Evolutionary conservation across 129 eudicot genomes (phyloP).

Genomic region (Tagetes patula): DNA sequence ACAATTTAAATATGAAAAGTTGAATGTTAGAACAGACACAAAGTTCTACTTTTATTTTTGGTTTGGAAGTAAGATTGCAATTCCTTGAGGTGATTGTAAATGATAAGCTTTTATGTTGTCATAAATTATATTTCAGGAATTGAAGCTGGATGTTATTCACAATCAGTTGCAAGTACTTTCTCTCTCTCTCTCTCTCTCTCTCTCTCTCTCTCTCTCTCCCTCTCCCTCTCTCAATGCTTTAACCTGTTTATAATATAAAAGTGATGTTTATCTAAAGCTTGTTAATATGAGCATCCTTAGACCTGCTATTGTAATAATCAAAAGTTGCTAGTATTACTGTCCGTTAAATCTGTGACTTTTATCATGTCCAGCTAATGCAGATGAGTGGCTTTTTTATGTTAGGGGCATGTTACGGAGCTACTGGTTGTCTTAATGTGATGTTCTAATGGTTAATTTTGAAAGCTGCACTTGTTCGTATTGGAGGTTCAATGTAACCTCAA

Average conservation of each 20-base stretch:
- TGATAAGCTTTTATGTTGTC: background rate
- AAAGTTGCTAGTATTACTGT: background rate
- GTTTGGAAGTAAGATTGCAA: slow-evolving; percentile 3
- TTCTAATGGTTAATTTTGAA: slow-evolving; percentile 8
- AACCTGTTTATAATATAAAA: background rate
- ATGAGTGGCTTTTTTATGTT: background rate
- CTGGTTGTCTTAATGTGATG: background rate
- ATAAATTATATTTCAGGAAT: slow-evolving; percentile 59
- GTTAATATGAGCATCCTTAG: background rate
- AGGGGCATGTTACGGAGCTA: background rate
- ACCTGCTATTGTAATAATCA: slow-evolving; percentile 1
- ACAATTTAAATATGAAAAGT: background rate
- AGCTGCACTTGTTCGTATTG: background rate
- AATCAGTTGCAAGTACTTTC: slow-evolving; percentile 60
- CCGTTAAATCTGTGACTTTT: slow-evolving; percentile 3
- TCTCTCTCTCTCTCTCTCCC: background rate
- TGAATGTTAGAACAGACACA: background rate
- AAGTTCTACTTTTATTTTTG: slow-evolving; percentile 11
- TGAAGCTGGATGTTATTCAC: slow-evolving; percentile 59
- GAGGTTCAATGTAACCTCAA: background rate
- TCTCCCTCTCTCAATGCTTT: background rate
- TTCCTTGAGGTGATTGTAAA: slow-evolving; percentile 9
- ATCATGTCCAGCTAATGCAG: background rate
- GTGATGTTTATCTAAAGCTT: slow-evolving; percentile 11
- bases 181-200: slow-evolving; percentile 8